phyloP scores from a whole-genome alignment of 257 asterid genomes.

The Solanum pimpinellifolium region DNA sequence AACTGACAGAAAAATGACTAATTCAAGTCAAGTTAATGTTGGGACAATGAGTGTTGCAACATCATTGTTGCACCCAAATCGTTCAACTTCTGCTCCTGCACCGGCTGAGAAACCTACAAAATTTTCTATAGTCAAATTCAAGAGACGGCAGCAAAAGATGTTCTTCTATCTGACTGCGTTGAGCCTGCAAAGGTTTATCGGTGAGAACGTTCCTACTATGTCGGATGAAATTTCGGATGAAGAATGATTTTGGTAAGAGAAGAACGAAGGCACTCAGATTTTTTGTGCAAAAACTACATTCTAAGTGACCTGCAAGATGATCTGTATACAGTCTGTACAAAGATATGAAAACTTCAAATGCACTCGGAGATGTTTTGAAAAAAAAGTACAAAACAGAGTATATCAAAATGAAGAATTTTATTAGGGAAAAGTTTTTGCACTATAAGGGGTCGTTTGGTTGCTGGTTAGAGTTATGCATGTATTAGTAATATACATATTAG shows the following conservation, averaged over 20 bases:
- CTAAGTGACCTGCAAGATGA: background rate
- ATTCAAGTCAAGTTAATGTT: background rate
- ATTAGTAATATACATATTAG: too few relatives aligned
- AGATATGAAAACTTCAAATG: background rate
- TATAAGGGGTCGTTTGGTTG: background rate
- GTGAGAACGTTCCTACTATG: background rate
- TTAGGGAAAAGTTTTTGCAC: background rate
- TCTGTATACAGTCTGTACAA: background rate
- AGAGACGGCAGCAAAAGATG: background rate
- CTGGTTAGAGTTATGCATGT: background rate
- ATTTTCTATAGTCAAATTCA: background rate
- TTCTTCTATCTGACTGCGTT: background rate
- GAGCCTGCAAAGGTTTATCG: background rate
- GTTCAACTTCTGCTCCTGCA: background rate
- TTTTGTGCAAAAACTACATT: background rate
- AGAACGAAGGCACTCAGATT: background rate
- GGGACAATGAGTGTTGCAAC: background rate
- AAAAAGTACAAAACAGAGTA: background rate
- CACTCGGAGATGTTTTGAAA: background rate
- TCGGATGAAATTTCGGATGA: background rate
- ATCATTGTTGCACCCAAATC: background rate
- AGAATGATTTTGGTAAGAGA: too few relatives aligned
- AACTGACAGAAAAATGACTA: background rate
- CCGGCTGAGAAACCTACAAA: background rate
- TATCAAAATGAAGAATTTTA: background rate